Conservation (phyloP, 805 yeast genomes). For the Cyberlindnera bimundalis region DNA sequence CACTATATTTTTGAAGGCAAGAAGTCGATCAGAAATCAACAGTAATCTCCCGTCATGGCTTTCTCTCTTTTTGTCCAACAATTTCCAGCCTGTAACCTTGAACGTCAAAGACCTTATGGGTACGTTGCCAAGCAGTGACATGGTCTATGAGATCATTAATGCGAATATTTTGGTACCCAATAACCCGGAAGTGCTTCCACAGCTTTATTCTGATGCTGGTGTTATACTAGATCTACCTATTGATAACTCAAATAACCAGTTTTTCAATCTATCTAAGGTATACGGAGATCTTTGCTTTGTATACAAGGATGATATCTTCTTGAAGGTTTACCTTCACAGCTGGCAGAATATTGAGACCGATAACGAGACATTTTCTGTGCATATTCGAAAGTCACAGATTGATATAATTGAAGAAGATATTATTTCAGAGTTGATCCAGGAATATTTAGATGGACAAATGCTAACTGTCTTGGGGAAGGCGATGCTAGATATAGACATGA, state of each 20-base stretch:
- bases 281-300: slow-evolving; percentile 18
- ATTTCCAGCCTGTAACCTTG: slow-evolving; percentile 12
- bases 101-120: not conserved
- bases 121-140: not conserved
- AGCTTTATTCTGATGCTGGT: slow-evolving; percentile 2
- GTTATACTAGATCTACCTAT: slow-evolving; percentile 10
- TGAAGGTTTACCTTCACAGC: slow-evolving; percentile 17
- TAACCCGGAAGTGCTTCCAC: slow-evolving; percentile 10
- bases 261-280: slow-evolving; percentile 12
- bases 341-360: slow-evolving; percentile 24
- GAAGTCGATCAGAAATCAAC: slow-evolving; percentile 11
- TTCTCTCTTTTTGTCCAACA: slow-evolving; percentile 10
- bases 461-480: slow-evolving; percentile 7
- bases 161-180: slow-evolving; percentile 9
- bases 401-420: slow-evolving; percentile 21
- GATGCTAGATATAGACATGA: slow-evolving; percentile 21
- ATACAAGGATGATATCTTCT: slow-evolving; percentile 10
- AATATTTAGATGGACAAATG: slow-evolving; percentile 8
- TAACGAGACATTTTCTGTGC: not conserved
- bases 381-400: slow-evolving; percentile 19
- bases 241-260: slow-evolving; percentile 6
- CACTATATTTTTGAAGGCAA: slow-evolving; percentile 12
- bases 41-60: slow-evolving; percentile 19
- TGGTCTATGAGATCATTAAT: slow-evolving; percentile 1
- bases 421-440: slow-evolving; percentile 7